Evolutionary conservation across 305 asterid genomes (phyloP).

Genomic region (Caryopteris hybrid): DNA sequence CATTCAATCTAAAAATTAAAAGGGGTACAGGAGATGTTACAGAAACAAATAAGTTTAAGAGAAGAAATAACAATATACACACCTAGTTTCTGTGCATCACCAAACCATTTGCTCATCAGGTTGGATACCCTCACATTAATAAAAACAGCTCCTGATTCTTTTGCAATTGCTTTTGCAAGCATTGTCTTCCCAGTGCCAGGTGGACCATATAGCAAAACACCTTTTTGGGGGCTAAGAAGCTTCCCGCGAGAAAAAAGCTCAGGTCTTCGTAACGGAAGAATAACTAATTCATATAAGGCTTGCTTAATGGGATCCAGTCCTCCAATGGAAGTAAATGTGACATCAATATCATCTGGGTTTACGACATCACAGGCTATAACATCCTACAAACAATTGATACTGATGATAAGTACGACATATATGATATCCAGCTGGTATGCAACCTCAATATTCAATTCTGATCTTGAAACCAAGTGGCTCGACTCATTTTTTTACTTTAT

Average conservation of each 20-base stretch:
- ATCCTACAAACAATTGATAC: conserved; percentile 42
- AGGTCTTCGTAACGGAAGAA: conserved; percentile 78
- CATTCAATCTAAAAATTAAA: background rate
- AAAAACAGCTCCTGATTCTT: conserved; percentile 87
- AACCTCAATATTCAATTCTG: background rate
- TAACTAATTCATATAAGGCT: conserved; percentile 70
- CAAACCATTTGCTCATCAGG: conserved; percentile 98
- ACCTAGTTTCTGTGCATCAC: conserved; percentile 96
- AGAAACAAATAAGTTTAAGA: background rate
- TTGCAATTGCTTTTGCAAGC: conserved; percentile 98
- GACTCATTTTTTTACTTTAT: background rate
- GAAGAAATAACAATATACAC: conserved; percentile 17
- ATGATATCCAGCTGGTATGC: background rate
- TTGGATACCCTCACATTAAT: conserved; percentile 74
- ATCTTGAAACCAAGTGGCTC: conserved; percentile 6
- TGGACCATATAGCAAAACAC: conserved; percentile 82
- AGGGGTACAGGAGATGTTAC: background rate
- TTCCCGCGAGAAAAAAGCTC: conserved; percentile 78
- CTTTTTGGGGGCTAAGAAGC: conserved; percentile 90
- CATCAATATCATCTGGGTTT: conserved; percentile 78
- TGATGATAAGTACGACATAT: background rate
- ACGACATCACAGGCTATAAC: conserved; percentile 82
- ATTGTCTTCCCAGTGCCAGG: conserved; percentile 97
- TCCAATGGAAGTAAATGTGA: conserved; percentile 61
- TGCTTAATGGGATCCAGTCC: conserved; percentile 77